These are phyloP conservation scores for Phlebopus sp. DNA, from an alignment of 1,284 basidiomycete genomes.

Conservation along the genomic window DNA sequence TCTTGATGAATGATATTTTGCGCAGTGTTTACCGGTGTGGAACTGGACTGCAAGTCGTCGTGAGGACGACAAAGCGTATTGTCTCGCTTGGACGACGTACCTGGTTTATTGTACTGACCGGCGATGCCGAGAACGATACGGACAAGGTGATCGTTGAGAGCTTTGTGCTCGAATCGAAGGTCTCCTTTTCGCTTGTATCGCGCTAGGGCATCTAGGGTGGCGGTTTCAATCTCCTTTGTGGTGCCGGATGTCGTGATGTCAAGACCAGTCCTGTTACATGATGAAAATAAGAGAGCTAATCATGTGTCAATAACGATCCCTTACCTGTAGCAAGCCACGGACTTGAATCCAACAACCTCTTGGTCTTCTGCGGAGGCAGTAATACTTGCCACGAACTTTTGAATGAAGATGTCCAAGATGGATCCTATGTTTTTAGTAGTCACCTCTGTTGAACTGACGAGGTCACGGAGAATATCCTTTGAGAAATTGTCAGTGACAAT, in stretches of 20 bases:
- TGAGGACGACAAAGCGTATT: not conserved
- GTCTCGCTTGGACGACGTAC: conserved; percentile 32
- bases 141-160: conserved; percentile 67
- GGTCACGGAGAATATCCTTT: conserved; percentile 36
- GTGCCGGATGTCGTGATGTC: conserved; percentile 38
- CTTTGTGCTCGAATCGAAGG: conserved; percentile 58
- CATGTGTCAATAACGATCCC: not conserved
- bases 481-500: conserved; percentile 5
- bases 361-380: conserved; percentile 37
- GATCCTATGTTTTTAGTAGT: conserved; percentile 18
- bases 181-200: conserved; percentile 32
- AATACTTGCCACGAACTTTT: conserved; percentile 34
- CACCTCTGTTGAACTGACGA: conserved; percentile 12
- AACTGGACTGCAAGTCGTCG: conserved; percentile 59
- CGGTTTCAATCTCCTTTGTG: conserved; percentile 28
- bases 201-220: conserved; percentile 30
- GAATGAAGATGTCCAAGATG: conserved; percentile 35
- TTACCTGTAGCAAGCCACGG: conserved; percentile 62
- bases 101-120: conserved; percentile 51
- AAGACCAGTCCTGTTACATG: conserved; percentile 51
- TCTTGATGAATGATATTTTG: not conserved
- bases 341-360: conserved; percentile 70
- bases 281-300: not conserved
- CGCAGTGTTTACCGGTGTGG: conserved; percentile 50
- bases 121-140: conserved; percentile 51